phyloP scores from a whole-genome alignment of 2,329 filamentous ascomycete genomes.

The Ophiostoma ulmi region DNA sequence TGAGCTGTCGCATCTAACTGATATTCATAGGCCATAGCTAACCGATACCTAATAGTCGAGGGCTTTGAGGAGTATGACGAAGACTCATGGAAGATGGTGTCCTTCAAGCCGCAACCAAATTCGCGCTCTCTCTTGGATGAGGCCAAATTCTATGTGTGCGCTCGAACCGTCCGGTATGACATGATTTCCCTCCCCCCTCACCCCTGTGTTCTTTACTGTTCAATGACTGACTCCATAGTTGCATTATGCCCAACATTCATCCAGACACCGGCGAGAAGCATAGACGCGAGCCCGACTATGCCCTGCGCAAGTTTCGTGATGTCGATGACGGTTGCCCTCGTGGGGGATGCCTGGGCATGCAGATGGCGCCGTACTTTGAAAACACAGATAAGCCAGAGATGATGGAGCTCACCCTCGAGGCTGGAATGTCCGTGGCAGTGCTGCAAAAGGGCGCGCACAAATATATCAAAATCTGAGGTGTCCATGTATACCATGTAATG shows the following conservation, averaged over 20 bases:
- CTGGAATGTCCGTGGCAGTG: conserved; percentile 53
- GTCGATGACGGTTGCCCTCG: conserved; percentile 57
- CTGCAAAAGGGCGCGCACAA: conserved; percentile 43
- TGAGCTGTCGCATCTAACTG: conserved; percentile 28
- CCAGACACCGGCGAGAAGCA: conserved; percentile 55
- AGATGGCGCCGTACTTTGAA: conserved; percentile 53
- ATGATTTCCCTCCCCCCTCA: conserved; percentile 22
- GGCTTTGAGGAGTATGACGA: conserved; percentile 62
- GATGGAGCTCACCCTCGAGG: conserved; percentile 45
- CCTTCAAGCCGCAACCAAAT: conserved; percentile 44
- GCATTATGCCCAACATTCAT: conserved; percentile 67
- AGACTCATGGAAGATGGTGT: conserved; percentile 60
- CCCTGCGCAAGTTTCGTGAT: conserved; percentile 53
- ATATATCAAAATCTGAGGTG: conserved; percentile 35
- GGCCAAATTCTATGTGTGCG: conserved; percentile 51
- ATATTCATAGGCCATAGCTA: background rate
- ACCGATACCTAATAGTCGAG: conserved; percentile 33
- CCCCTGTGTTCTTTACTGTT: background rate
- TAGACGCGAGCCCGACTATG: conserved; percentile 51
- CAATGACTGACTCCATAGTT: conserved; percentile 32
- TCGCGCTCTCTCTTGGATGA: conserved; percentile 42
- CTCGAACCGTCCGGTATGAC: conserved; percentile 54
- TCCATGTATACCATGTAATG: background rate
- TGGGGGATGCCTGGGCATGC: conserved; percentile 59
- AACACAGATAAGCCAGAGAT: conserved; percentile 29